Percentiles rank a stretch among this genome's conserved stretches.
Conservation (phyloP, 768 basidiomycete genomes). For the Mycena vulgaris region DNA sequence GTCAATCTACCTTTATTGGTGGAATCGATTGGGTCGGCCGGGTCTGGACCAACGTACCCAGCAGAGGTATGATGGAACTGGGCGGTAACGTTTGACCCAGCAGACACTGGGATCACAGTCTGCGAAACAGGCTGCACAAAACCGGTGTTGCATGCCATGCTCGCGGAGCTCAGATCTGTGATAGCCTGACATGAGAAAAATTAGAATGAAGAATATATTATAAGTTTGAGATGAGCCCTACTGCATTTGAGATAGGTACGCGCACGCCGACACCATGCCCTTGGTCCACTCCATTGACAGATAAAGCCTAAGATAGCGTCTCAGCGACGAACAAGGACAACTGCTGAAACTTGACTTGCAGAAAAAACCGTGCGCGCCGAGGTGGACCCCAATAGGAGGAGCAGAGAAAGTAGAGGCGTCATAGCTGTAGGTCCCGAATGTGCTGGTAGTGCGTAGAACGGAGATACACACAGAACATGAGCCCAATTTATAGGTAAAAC, state of each 20-base stretch:
- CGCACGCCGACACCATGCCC: conserved; percentile 62
- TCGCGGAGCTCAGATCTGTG: conserved; percentile 60
- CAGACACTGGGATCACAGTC: conserved; percentile 54
- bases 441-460: neutral
- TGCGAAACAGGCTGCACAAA: conserved; percentile 54
- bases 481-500: neutral
- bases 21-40: conserved; percentile 59
- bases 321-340: neutral
- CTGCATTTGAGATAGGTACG: conserved; percentile 55
- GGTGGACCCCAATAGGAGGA: conserved; percentile 5
- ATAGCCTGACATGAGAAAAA: conserved; percentile 52
- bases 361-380: conserved; percentile 9
- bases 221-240: too few species aligned
- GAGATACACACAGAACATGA: neutral
- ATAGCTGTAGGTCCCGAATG: neutral
- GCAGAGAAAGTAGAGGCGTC: conserved; percentile 5
- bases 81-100: conserved; percentile 57
- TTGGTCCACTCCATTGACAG: conserved; percentile 64
- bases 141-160: conserved; percentile 60
- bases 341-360: neutral
- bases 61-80: conserved; percentile 59
- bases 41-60: conserved; percentile 53
- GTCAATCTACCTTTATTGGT: conserved; percentile 49
- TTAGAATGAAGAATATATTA: conserved; percentile 17
- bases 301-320: conserved; percentile 48